Base-by-base conservation (phyloP, 2,329 filamentous ascomycete genomes). In the Diaporthe aspalathi region DNA sequence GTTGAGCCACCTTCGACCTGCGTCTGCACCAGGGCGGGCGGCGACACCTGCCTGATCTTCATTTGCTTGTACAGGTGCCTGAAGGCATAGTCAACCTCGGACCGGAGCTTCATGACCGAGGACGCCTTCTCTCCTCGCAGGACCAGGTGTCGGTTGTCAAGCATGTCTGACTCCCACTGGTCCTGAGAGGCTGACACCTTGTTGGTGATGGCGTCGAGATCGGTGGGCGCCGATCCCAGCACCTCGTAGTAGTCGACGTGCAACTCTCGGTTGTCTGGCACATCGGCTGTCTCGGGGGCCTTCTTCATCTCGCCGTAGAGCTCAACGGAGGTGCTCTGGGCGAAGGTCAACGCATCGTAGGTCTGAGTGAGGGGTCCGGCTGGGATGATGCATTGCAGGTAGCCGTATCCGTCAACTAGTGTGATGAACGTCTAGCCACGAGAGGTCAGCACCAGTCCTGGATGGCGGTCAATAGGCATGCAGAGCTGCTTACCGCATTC, bases 1-100 rank as follows among this genome's bases (percentile, higher is more conserved):
- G 95, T 98, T 76, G 93, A 90, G 70, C 95, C 95, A 75, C 95
- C 95, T 84, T 98, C 95, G 79, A 97, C 93, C 84, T 98, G 93
- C 22, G 95, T 98, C 85, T 97, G 96, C 72, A 97, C 96, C 81
- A 97, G 91, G 40, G 94, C 94, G 2, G 95, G 95, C 16, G 95
- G 95, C 62, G 91, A 92, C 74, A 97, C 94, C 84, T 97, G 95
- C 78, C 92, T 88, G 81, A 95, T 88, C 74, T 90, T 88, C 76
- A 92, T 84, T 80, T 96, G 93, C 78, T 92, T 90, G 85, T 94
- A 97, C 47, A 90, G 88, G 78, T 90, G 87, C 81, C 91, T 88
- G 85, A 98, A 98, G 16, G 94, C 93, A 75, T 88, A 89, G 81
- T 97, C 91, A 68, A 95, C 90, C 29, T 92, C 90, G 71, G 93